Base-by-base conservation (phyloP, 768 basidiomycete species). In the Phylloporus rhodoxanthus region DNA sequence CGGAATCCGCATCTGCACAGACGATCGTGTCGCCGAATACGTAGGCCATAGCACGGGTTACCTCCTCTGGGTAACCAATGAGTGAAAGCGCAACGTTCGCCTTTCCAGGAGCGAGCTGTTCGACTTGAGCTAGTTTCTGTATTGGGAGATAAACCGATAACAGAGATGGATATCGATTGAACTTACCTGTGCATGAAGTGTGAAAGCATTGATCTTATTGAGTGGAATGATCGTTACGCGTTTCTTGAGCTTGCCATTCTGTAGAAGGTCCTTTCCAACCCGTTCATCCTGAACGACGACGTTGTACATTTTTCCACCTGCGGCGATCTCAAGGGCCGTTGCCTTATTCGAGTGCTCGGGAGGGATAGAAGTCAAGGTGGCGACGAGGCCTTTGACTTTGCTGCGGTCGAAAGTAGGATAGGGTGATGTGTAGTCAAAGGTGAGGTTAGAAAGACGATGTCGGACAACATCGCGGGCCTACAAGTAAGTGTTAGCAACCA, bases 11-110 rank as follows among this genome's bases (percentile, higher is more conserved):
- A 57, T 95, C 91, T 42, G 84, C 82, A 64, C 94, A 97, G 63
- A 99, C 84, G 53, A 98, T 77, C 3, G 89, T 91, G 65, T 93
- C 86, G 48, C 88, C 85, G 66, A 98, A 99, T 17, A 97, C 94
- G 68, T 84, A 97, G 11, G 84, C 75, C 80, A 98, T 92, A 15
- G 96, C 96, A 26, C 82, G 84, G 4, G 82, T 75, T 28, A 98
- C 86, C 39, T 93, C 89, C 3, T 82, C 69, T 11, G 82, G 73
- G 67, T 90, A 95, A 1, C 85, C 83, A 34, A 98, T 82, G 6
- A 98, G 79, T 14, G 89, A 87, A n/a, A 98, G 77, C 0, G 96
- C 96, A 15, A 85, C 77, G 47, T 83, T 79, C 1, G 88, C 93
- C 66, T 89, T 91, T 46, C 84, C 85, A 0, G 81, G 82, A 7